phyloP scores from a whole-genome alignment of 257 asterid genomes.

The Paraleonurus japonicus region DNA sequence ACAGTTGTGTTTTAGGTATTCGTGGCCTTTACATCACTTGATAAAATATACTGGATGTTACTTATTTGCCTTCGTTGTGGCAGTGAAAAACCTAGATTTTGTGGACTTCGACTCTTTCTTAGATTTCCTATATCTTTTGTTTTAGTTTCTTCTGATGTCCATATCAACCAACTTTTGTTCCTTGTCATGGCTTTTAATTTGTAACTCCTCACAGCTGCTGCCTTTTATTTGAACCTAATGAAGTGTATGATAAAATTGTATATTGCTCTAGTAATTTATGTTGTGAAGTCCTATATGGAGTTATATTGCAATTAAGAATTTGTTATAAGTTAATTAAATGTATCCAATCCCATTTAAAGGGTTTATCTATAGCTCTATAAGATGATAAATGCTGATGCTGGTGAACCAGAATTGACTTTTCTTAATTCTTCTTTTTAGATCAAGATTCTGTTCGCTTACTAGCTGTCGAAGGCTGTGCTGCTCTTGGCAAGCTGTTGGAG shows the following conservation, averaged over 20 bases:
- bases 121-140: neutral
- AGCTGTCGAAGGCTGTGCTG: slow-evolving; percentile 94
- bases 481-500: slow-evolving; percentile 92
- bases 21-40: neutral
- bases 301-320: neutral
- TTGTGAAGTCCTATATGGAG: neutral
- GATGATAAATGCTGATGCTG: neutral
- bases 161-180: neutral
- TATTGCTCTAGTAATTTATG: neutral
- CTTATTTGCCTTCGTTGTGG: neutral
- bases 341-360: neutral
- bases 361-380: neutral
- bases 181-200: neutral
- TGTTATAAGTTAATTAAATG: neutral
- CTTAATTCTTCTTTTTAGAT: slow-evolving; percentile 42
- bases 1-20: neutral
- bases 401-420: slow-evolving; percentile 1
- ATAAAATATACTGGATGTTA: neutral
- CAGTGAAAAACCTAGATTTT: neutral
- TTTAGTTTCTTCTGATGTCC: neutral
- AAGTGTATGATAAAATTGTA: neutral
- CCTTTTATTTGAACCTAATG: neutral
- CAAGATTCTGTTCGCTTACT: slow-evolving; percentile 91
- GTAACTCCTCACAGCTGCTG: neutral
- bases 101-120: too few species aligned